Conservation (phyloP, 23 red algal species). For the Gracilariopsis chorda region DNA sequence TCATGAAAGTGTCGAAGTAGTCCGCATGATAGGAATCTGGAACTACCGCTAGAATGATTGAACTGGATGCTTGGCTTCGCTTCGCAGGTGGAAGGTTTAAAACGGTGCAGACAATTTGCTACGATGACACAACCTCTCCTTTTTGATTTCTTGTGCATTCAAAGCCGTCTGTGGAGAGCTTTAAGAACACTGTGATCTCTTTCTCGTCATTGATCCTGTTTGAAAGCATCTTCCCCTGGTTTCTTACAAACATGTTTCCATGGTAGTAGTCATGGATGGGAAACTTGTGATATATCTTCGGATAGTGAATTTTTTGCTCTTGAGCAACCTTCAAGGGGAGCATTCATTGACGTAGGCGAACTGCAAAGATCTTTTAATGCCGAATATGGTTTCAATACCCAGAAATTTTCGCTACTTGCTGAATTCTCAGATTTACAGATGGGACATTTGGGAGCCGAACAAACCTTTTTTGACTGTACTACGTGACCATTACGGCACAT, state of each 20-base stretch:
- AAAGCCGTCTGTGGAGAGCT: background rate
- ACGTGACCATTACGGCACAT: background rate
- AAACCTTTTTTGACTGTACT: background rate
- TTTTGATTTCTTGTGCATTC: background rate
- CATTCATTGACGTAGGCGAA: background rate
- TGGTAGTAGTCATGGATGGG: background rate
- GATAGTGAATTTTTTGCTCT: background rate
- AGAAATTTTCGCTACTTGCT: background rate
- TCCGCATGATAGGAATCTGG: no score
- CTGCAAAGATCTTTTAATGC: background rate
- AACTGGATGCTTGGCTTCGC: background rate
- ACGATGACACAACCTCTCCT: background rate
- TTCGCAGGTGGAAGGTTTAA: background rate
- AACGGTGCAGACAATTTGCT: background rate
- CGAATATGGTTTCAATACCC: background rate
- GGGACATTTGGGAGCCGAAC: background rate
- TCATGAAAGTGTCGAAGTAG: constrained; percentile 9
- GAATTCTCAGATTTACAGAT: background rate
- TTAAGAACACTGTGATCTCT: background rate
- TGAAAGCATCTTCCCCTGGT: background rate
- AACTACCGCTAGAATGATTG: background rate
- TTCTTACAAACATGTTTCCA: background rate
- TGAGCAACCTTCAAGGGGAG: background rate
- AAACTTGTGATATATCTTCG: background rate
- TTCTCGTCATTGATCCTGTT: background rate